Conservation (phyloP, 2,329 filamentous ascomycete species). For the Xylaria arbuscula region DNA sequence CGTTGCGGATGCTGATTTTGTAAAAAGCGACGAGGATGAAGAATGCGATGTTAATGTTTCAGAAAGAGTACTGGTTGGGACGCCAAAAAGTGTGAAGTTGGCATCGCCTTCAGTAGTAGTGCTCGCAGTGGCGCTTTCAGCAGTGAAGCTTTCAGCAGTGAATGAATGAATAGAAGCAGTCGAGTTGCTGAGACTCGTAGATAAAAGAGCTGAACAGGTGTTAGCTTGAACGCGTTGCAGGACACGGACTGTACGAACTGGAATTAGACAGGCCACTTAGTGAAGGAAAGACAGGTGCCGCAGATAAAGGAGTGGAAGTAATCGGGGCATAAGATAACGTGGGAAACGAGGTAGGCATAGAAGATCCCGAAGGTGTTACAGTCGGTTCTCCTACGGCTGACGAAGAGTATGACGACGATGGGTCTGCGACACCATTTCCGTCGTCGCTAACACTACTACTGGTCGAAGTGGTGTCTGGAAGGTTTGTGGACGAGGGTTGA, state of each 20-base stretch:
- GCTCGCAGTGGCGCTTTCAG: background rate
- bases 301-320: conserved; percentile 50
- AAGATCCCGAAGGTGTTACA: conserved; percentile 47
- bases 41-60: conserved; percentile 33
- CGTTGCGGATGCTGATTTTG: conserved; percentile 25
- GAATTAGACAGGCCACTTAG: conserved; percentile 47
- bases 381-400: conserved; percentile 44
- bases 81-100: conserved; percentile 37
- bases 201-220: conserved; percentile 37
- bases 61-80: conserved; percentile 21
- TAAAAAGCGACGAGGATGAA: conserved; percentile 25
- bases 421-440: conserved; percentile 42
- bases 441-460: conserved; percentile 25
- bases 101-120: conserved; percentile 25
- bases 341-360: conserved; percentile 50
- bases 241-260: conserved; percentile 33
- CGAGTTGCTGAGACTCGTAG: conserved; percentile 39
- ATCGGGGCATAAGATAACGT: conserved; percentile 49
- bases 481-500: conserved; percentile 50
- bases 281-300: conserved; percentile 46
- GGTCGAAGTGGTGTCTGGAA: conserved; percentile 48
- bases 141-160: conserved; percentile 40
- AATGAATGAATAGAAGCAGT: conserved; percentile 44
- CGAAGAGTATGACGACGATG: conserved; percentile 38
- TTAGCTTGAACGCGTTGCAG: conserved; percentile 17